These are phyloP conservation scores for Mycosphaerella sp. DNA, from an alignment of 2,329 filamentous ascomycete genomes.

Conservation along the genomic window DNA sequence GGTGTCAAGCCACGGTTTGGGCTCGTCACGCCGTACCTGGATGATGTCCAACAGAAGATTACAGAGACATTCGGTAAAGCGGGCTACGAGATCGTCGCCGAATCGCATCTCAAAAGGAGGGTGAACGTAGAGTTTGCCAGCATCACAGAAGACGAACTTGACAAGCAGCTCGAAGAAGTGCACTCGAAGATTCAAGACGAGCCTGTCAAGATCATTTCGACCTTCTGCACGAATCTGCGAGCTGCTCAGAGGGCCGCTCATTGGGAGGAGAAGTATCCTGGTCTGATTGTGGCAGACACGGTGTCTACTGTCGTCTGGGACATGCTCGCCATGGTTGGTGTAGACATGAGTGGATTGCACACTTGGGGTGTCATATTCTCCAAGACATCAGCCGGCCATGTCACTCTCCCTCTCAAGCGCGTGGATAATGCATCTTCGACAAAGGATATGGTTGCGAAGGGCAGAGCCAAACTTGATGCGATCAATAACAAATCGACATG, in stretches of 20 bases:
- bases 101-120: slow-evolving; percentile 33
- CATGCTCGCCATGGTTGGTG: slow-evolving; percentile 33
- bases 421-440: not conserved
- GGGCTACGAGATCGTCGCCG: slow-evolving; percentile 33
- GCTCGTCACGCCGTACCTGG: slow-evolving; percentile 40
- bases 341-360: slow-evolving; percentile 29
- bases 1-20: slow-evolving; percentile 29
- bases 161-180: slow-evolving; percentile 29
- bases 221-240: slow-evolving; percentile 42
- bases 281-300: slow-evolving; percentile 38
- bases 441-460: not conserved
- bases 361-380: slow-evolving; percentile 36
- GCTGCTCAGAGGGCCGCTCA: slow-evolving; percentile 36
- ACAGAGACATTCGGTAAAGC: slow-evolving; percentile 32
- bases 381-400: not conserved
- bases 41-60: slow-evolving; percentile 38
- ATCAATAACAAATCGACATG: not conserved
- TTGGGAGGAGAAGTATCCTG: slow-evolving; percentile 36
- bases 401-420: not conserved
- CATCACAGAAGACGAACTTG: slow-evolving; percentile 31
- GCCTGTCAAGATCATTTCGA: slow-evolving; percentile 33
- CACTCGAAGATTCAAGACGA: slow-evolving; percentile 22
- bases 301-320: slow-evolving; percentile 41
- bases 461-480: not conserved
- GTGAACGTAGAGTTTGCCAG: slow-evolving; percentile 38